A percentile compares a stretch with the other conserved stretches of the same genome.
These are phyloP conservation scores for Nicotiana knightiana DNA, from an alignment of 257 asterid species.

Conservation along the genomic window DNA sequence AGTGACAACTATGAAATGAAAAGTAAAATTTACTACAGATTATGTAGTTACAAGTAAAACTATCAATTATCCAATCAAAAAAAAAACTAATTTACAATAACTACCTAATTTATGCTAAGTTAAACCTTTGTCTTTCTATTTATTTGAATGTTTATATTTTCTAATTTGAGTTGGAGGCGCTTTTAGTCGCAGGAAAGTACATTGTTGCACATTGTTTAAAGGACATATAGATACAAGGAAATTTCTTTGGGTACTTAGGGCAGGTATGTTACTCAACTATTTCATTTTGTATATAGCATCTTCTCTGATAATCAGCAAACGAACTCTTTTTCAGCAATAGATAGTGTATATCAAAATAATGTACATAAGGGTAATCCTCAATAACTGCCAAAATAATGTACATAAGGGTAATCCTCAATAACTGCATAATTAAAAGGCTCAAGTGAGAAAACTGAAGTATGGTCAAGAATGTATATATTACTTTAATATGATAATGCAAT, in stretches of 20 bases:
- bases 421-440: not conserved
- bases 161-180: not conserved
- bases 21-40: not conserved
- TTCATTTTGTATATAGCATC: not conserved
- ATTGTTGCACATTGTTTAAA: not conserved
- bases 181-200: not conserved
- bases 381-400: not conserved
- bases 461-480: not conserved
- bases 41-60: not conserved
- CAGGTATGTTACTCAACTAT: not conserved
- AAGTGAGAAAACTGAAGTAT: not conserved
- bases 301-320: not conserved
- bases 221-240: not conserved
- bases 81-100: not conserved
- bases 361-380: not conserved
- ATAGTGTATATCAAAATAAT: not conserved
- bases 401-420: not conserved
- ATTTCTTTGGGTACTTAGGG: not conserved
- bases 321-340: not conserved
- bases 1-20: not conserved
- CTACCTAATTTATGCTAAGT: not conserved
- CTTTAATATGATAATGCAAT: not conserved
- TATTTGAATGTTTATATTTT: not conserved
- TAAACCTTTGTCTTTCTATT: not conserved
- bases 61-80: not conserved